Evolutionary conservation across 352 stramenopile genomes (phyloP).

Genomic region (Globisporangium canariense): DNA sequence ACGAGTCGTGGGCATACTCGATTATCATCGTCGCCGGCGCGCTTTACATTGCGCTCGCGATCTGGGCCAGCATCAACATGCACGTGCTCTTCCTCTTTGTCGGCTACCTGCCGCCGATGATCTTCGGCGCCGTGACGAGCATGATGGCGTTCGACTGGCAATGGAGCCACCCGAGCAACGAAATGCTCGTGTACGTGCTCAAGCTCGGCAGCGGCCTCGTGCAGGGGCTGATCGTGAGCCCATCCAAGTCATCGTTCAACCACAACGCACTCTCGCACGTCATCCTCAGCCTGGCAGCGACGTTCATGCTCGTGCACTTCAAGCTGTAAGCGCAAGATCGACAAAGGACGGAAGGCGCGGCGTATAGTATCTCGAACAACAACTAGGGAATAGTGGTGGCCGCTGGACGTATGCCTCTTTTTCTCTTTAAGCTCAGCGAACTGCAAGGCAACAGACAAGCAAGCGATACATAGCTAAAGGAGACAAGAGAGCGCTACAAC

Average conservation of each 20-base stretch:
- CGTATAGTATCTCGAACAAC: conserved; percentile 13
- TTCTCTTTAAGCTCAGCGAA: not conserved
- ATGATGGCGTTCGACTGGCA: conserved; percentile 78
- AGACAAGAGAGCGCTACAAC: not conserved
- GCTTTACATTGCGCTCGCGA: conserved; percentile 62
- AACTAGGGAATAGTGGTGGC: not conserved
- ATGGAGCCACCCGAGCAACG: conserved; percentile 75
- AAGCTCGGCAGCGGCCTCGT: conserved; percentile 78
- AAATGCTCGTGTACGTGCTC: conserved; percentile 78
- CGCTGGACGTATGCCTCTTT: not conserved
- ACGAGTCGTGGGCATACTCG: conserved; percentile 67
- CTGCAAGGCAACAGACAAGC: not conserved
- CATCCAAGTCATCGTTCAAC: conserved; percentile 85
- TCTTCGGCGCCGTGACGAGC: conserved; percentile 73
- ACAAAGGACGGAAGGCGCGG: not conserved
- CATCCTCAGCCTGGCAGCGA: conserved; percentile 77
- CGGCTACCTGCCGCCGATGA: conserved; percentile 77
- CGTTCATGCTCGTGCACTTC: conserved; percentile 83
- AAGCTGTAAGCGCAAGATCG: conserved; percentile 37
- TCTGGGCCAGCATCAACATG: conserved; percentile 84
- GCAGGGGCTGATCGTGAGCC: conserved; percentile 77
- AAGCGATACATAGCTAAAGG: not conserved
- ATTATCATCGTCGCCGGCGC: conserved; percentile 66
- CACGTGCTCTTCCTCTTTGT: conserved; percentile 79
- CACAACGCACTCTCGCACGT: conserved; percentile 87